phyloP scores from a whole-genome alignment of 208 protist species.

The Leishmania mexicana region DNA sequence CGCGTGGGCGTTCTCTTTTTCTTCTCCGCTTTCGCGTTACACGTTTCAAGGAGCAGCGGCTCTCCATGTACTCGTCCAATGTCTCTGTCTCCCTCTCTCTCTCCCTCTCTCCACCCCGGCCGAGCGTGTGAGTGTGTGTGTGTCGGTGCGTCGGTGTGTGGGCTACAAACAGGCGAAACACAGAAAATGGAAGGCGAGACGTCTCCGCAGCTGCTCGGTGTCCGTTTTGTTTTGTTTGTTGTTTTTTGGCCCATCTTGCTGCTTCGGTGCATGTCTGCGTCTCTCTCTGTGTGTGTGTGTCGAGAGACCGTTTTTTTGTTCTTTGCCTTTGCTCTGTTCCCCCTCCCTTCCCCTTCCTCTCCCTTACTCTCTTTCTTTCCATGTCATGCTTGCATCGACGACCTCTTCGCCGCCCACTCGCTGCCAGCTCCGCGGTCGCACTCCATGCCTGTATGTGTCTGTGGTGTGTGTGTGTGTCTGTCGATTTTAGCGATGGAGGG shows the following conservation, averaged over 20 bases:
- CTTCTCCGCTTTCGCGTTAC: neutral
- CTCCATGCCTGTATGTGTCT: neutral
- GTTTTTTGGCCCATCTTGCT: neutral
- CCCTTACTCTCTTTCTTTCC: neutral
- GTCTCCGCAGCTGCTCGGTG: neutral
- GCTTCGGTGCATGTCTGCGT: neutral
- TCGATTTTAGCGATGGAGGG: neutral
- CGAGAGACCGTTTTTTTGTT: neutral
- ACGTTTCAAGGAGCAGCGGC: neutral
- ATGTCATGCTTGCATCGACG: neutral
- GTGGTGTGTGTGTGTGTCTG: neutral
- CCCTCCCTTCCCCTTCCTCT: neutral
- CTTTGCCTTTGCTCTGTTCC: neutral
- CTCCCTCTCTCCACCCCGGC: neutral
- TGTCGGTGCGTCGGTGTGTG: neutral
- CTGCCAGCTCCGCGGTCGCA: neutral
- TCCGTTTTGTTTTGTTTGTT: neutral
- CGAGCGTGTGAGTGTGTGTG: neutral
- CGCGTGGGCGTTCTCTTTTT: neutral
- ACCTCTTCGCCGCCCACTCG: neutral
- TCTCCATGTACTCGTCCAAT: neutral
- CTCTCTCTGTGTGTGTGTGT: constrained; percentile 1
- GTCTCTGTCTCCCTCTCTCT: neutral
- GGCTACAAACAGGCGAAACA: neutral
- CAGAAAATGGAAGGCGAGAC: neutral